Evolutionary conservation across 768 basidiomycete genomes (phyloP).

Genomic region (Trametes cubensis): DNA sequence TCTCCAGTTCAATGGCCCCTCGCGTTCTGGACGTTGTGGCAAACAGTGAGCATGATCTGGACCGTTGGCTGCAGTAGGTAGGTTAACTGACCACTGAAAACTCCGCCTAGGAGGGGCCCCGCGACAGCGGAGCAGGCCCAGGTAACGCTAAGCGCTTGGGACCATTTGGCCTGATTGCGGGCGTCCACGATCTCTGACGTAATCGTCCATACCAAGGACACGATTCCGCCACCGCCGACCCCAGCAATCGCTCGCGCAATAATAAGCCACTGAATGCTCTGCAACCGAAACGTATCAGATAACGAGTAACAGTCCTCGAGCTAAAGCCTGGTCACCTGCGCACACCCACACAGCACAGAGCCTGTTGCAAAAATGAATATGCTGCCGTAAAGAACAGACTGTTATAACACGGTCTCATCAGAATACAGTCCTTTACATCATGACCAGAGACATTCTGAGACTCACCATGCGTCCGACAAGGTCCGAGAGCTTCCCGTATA

Average conservation of each 20-base stretch:
- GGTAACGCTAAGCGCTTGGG: conserved; percentile 80
- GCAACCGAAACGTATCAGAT: not conserved
- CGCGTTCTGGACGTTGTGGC: conserved; percentile 13
- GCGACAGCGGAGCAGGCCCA: conserved; percentile 87
- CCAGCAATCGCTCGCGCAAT: conserved; percentile 68
- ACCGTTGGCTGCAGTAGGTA: not conserved
- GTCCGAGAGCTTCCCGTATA: conserved; percentile 82
- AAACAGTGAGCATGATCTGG: conserved; percentile 5
- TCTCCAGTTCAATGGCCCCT: conserved; percentile 62
- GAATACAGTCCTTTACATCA: conserved; percentile 12
- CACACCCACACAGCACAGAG: conserved; percentile 77
- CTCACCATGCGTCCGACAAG: conserved; percentile 77
- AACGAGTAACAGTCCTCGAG: conserved; percentile 19
- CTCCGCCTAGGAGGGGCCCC: conserved; percentile 79
- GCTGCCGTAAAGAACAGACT: conserved; percentile 74
- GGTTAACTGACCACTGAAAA: conserved; percentile 68
- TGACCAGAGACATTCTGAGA: conserved; percentile 10
- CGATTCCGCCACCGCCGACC: conserved; percentile 86
- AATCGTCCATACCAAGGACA: conserved; percentile 83
- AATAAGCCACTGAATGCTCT: conserved; percentile 68
- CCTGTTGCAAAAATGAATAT: conserved; percentile 76
- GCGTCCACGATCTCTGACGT: conserved; percentile 83
- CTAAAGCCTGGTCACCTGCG: conserved; percentile 51
- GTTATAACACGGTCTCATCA: conserved; percentile 14
- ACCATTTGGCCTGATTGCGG: conserved; percentile 75